phyloP scores from a whole-genome alignment of 345 rosid species.

The Sapria himalayana region DNA sequence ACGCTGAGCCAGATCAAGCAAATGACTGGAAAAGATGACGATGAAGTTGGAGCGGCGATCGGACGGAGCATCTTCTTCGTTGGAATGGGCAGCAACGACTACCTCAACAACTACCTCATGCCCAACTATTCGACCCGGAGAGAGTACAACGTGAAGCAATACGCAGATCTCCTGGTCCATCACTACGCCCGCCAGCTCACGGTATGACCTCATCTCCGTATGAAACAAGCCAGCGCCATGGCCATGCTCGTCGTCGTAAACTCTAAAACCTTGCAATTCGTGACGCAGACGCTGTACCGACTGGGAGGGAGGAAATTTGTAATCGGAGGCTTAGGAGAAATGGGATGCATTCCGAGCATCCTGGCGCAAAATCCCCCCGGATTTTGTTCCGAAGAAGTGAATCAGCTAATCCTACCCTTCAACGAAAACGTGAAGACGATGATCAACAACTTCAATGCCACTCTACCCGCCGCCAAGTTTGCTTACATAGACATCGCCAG shows the following conservation, averaged over 20 bases:
- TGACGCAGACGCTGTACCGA: constrained; percentile 38
- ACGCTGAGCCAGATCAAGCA: constrained; percentile 49
- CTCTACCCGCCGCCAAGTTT: constrained; percentile 47
- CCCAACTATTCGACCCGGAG: constrained; percentile 62
- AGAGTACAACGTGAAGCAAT: constrained; percentile 54
- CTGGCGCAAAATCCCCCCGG: constrained; percentile 53
- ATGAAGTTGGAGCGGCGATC: constrained; percentile 25
- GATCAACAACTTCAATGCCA: constrained; percentile 39
- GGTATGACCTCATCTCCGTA: constrained; percentile 16
- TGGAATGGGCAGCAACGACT: constrained; percentile 98
- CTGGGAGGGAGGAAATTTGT: constrained; percentile 75
- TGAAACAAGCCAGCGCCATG: constrained; percentile 14
- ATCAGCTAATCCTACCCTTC: constrained; percentile 54
- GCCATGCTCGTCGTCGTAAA: too few species aligned
- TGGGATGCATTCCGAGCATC: constrained; percentile 97
- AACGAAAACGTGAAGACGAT: constrained; percentile 59
- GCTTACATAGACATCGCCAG: constrained; percentile 33
- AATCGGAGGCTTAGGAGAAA: constrained; percentile 55
- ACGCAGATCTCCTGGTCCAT: constrained; percentile 45
- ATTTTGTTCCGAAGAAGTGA: constrained; percentile 61
- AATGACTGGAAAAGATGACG: constrained; percentile 34
- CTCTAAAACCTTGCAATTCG: too few species aligned
- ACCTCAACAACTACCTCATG: constrained; percentile 86
- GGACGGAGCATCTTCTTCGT: constrained; percentile 49
- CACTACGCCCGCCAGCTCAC: constrained; percentile 48